Conservation (phyloP, 2,329 filamentous ascomycete species). For the Epichloe sibirici region DNA sequence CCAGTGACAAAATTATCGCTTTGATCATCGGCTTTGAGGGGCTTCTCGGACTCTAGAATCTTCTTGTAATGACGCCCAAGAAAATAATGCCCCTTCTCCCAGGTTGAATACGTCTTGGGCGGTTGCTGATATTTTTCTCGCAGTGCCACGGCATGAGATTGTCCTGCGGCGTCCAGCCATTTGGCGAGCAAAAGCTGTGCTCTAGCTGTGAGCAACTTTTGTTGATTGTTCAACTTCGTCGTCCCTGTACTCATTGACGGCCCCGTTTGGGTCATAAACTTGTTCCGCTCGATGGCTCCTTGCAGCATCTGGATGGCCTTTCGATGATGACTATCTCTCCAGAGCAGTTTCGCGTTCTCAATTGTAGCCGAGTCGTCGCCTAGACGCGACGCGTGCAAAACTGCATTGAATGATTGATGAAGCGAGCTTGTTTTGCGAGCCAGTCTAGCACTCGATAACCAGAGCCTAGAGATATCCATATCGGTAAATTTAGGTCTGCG, state of each 20-base stretch:
- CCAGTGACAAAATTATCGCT: conserved; percentile 65
- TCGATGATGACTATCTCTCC: conserved; percentile 84
- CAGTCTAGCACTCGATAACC: conserved; percentile 74
- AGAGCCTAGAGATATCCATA: conserved; percentile 67
- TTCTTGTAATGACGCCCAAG: conserved; percentile 97
- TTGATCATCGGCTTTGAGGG: conserved; percentile 64
- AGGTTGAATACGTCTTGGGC: conserved; percentile 54
- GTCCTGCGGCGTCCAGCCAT: conserved; percentile 92
- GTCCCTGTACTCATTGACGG: conserved; percentile 21
- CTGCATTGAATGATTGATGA: conserved; percentile 85
- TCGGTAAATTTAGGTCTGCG: conserved; percentile 48
- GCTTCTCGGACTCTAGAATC: conserved; percentile 77
- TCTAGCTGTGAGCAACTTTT: conserved; percentile 54
- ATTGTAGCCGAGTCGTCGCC: conserved; percentile 82
- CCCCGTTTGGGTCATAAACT: conserved; percentile 47
- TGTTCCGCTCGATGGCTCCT: conserved; percentile 69
- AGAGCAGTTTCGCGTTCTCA: conserved; percentile 84
- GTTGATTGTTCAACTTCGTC: conserved; percentile 32
- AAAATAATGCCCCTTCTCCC: conserved; percentile 98
- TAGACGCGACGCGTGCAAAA: conserved; percentile 74
- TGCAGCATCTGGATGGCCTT: conserved; percentile 91
- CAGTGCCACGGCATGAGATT: conserved; percentile 73
- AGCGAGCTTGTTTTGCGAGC: conserved; percentile 76
- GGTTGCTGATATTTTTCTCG: conserved; percentile 71
- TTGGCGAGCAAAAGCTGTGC: conserved; percentile 86